Percentiles rank a stretch among this genome's conserved stretches.
phyloP scores from a whole-genome alignment of 306 rosid genomes.

The Herpetospermum pedunculosum region DNA sequence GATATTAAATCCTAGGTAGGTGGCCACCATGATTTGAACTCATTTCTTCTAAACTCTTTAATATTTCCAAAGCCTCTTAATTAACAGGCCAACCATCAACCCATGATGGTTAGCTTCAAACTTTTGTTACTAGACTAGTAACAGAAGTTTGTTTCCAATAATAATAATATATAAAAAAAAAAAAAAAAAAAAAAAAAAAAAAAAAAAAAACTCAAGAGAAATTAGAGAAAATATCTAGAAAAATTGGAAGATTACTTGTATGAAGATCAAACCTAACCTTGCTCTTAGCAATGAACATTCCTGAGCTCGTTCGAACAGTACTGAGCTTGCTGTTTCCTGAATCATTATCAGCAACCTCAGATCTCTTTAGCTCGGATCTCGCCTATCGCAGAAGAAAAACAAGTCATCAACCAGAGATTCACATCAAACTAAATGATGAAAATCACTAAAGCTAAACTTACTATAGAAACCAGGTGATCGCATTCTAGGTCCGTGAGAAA shows the following conservation, averaged over 20 bases:
- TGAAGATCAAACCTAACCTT: conserved; percentile 35
- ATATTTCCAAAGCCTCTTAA: too few species aligned
- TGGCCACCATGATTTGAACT: too few species aligned
- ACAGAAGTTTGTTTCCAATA: not conserved
- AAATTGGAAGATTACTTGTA: not conserved
- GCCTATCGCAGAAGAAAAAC: conserved; percentile 37
- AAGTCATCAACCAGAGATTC: not conserved
- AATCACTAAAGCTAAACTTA: conserved; percentile 26
- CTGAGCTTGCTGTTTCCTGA: conserved; percentile 70
- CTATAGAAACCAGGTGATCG: conserved; percentile 83
- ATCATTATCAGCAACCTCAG: conserved; percentile 73
- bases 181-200: too few species aligned
- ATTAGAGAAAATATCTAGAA: not conserved
- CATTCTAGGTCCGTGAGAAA: conserved; percentile 84
- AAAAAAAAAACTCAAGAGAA: not conserved
- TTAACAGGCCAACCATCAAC: too few species aligned
- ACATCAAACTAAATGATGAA: not conserved
- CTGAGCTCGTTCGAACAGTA: conserved; percentile 88
- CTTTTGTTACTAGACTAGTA: too few species aligned
- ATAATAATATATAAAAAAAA: too few species aligned
- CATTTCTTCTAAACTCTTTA: too few species aligned
- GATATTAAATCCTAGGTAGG: too few species aligned
- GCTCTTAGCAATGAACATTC: conserved; percentile 77
- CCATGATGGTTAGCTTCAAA: too few species aligned
- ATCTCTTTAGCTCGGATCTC: conserved; percentile 86